A percentile compares a stretch with the other conserved stretches of the same genome.
Evolutionary conservation across 192 early-diverging fungal species (phyloP).

Genomic region (Coemansia asiatica): DNA sequence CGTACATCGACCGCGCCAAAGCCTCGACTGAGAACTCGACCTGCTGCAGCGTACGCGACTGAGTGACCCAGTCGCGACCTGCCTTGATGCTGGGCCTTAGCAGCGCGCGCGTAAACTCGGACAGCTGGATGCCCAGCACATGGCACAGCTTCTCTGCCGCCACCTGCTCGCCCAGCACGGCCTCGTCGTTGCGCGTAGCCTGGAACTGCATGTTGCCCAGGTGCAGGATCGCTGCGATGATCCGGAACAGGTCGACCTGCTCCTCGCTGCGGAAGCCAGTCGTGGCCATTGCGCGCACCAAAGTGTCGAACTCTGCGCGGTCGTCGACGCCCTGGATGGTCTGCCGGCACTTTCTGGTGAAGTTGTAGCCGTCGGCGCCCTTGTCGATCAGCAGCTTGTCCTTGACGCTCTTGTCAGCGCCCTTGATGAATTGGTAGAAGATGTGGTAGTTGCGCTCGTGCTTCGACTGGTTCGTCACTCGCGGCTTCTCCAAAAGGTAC

Average conservation of each 20-base stretch:
- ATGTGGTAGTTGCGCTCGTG: conserved; percentile 97
- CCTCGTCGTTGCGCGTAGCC: conserved; percentile 81
- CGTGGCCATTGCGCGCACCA: conserved; percentile 75
- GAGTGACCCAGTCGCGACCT: conserved; percentile 93
- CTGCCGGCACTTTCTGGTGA: conserved; percentile 79
- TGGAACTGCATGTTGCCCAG: conserved; percentile 88
- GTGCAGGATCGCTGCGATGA: conserved; percentile 86
- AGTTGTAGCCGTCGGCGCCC: conserved; percentile 75
- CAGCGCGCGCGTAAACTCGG: conserved; percentile 83
- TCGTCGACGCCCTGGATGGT: conserved; percentile 95
- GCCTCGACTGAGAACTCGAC: conserved; percentile 89
- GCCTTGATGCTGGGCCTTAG: conserved; percentile 91
- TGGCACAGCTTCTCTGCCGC: conserved; percentile 89
- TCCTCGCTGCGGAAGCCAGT: conserved; percentile 79
- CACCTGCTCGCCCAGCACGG: conserved; percentile 73
- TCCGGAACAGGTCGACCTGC: conserved; percentile 77
- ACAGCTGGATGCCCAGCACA: conserved; percentile 84
- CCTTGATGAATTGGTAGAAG: conserved; percentile 97
- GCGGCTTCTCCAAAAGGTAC: conserved; percentile 96
- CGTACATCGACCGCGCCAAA: conserved; percentile 87
- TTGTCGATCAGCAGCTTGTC: conserved; percentile 77
- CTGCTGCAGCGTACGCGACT: conserved; percentile 83
- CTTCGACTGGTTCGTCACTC: conserved; percentile 88
- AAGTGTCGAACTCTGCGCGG: conserved; percentile 69
- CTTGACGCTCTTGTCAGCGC: conserved; percentile 70